Evolutionary conservation across 768 basidiomycete species (phyloP), one percentile per base, ranked within the genome.

Genomic region (Trichaptum fuscoviolaceum): DNA sequence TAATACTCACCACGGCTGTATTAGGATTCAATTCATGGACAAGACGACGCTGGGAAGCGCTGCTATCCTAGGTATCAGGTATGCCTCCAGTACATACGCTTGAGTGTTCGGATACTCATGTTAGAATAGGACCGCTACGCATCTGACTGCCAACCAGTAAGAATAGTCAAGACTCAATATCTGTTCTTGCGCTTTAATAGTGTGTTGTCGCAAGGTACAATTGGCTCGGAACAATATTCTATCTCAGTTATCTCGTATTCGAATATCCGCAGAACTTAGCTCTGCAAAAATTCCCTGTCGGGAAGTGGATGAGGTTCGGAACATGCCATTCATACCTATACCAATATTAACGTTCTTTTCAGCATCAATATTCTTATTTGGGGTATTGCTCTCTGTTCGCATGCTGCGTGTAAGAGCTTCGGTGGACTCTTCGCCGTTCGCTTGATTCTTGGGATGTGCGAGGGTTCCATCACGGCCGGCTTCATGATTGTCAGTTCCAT

Each of bases 21-120:
- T 65, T 67, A 87, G 89, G 83, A 82, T 91, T n/a, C 89, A 91
- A 72, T 90, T 87, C 67, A 90, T 90, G 87, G 90, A 91, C 69
- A 90, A 90, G 76, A 87, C 85, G 0, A 91, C 89, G 0, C 77
- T 91, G 3, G 89, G 88, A 0, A 85, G 81, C 66, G 71, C 88
- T 0, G 85, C 90, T 1, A 89, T 91, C 68, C 80, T 92, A 58
- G 90, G 90, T 0, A 91, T 91, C 70, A 77, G 78, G 90, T 88
- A 36, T 67, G 82, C 68, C 58, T 25, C 65, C 23, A 23, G 34
- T 12, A 17, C 26, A 18, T 12, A 12, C 42, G 25, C 36, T 25
- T 26, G 58, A 24, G 69, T 18, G 59, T 34, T 12, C 57, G 10
- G 17, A 30, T 4, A 26, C 17, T 34, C 1, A 67, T 66, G 57